Percentiles rank a stretch among this genome's conserved stretches.
Conservation (phyloP, 495 filamentous ascomycete genomes). For the Hyphodiscus hymeniophilus region DNA sequence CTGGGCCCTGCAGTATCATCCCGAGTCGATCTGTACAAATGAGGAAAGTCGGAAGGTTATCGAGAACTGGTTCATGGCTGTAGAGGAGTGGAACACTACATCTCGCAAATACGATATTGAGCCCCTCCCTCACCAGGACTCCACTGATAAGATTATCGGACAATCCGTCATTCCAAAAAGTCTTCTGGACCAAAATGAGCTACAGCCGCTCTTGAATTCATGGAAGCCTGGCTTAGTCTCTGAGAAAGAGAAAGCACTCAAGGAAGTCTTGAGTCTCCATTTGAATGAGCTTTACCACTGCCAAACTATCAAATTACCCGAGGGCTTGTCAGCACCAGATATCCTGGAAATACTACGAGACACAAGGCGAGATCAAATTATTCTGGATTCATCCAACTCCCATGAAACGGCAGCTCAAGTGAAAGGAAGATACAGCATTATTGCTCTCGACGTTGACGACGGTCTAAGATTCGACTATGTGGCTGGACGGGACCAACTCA, state of each 20-base stretch:
- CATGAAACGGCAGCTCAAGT: constrained; percentile 23
- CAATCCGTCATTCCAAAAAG: constrained; percentile 13
- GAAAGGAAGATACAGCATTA: constrained; percentile 58
- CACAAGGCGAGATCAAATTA: constrained; percentile 8
- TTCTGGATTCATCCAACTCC: constrained; percentile 23
- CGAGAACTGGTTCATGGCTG: constrained; percentile 65
- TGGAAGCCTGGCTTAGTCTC: no score
- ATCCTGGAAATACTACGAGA: constrained; percentile 16
- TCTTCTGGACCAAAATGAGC: constrained; percentile 17
- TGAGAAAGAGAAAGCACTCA: no score
- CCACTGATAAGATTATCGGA: constrained; percentile 1
- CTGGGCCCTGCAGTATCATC: constrained; percentile 91
- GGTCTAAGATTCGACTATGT: constrained; percentile 46
- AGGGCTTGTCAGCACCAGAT: constrained; percentile 8
- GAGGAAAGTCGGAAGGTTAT: constrained; percentile 58
- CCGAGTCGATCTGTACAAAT: constrained; percentile 85
- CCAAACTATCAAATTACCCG: constrained; percentile 3
- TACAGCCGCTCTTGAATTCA: no score
- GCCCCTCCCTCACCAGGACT: background rate
- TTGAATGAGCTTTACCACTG: constrained; percentile 2
- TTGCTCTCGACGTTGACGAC: constrained; percentile 49
- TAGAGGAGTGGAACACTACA: constrained; percentile 42
- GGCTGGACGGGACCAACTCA: constrained; percentile 25
- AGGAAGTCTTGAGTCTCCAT: no score
- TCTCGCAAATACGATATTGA: constrained; percentile 4